Conservation (phyloP, 805 yeast genomes). For the Lachancea thermotolerans region DNA sequence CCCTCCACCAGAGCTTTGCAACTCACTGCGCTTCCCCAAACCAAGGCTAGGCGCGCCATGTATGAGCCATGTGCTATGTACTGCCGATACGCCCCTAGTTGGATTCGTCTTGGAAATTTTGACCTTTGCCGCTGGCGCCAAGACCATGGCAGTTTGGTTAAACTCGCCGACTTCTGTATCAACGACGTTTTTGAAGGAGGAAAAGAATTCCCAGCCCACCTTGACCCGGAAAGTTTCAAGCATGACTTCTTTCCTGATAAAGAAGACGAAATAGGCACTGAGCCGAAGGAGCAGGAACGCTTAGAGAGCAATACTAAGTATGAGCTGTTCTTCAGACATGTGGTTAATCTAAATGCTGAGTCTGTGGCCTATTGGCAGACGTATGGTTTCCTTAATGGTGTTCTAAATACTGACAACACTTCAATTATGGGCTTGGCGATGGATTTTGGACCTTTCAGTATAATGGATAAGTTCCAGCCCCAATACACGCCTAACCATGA, state of each 20-base stretch:
- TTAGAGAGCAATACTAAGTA: conserved; percentile 45
- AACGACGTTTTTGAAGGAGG: conserved; percentile 48
- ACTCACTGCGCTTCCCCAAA: conserved; percentile 62
- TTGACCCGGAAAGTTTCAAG: conserved; percentile 19
- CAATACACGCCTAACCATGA: conserved; percentile 85
- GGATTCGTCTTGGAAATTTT: conserved; percentile 87
- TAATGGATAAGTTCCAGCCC: conserved; percentile 80
- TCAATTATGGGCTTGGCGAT: conserved; percentile 81
- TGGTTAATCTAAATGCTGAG: conserved; percentile 64
- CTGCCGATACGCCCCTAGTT: conserved; percentile 71
- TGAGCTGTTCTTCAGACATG: conserved; percentile 65
- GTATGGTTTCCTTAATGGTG: conserved; percentile 92
- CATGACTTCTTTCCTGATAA: conserved; percentile 21
- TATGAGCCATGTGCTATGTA: conserved; percentile 79
- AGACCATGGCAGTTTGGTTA: conserved; percentile 54
- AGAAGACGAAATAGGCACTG: conserved; percentile 4
- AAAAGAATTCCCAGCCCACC: conserved; percentile 23
- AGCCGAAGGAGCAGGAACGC: conserved; percentile 14
- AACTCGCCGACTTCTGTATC: conserved; percentile 67
- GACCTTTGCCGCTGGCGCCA: conserved; percentile 73
- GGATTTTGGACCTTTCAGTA: conserved; percentile 94
- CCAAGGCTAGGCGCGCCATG: conserved; percentile 65
- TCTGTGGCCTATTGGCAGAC: conserved; percentile 82
- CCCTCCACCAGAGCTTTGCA: conserved; percentile 84
- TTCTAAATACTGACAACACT: conserved; percentile 89